Conservation (phyloP, 139 green algal genomes). For the Mesotaenium endlicherianum region DNA sequence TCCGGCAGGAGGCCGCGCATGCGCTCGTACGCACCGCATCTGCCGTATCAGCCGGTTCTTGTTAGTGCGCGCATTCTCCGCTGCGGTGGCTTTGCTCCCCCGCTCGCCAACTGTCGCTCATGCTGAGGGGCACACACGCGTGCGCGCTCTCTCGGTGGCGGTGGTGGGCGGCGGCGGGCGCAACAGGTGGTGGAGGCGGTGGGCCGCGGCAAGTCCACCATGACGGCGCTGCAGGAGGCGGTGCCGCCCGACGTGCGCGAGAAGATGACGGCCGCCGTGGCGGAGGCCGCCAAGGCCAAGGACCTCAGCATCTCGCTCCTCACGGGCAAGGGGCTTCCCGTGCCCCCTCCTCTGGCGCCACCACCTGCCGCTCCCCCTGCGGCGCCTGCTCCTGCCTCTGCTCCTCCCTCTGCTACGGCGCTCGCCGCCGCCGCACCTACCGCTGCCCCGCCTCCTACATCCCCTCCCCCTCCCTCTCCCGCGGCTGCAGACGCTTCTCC, state of each 20-base stretch:
- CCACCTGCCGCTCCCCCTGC: not conserved
- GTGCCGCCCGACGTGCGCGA: slow-evolving; percentile 9
- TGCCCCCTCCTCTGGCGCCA: not conserved
- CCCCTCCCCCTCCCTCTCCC: not conserved
- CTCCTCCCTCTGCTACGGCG: not conserved
- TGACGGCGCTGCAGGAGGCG: slow-evolving; percentile 7
- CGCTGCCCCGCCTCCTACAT: not conserved
- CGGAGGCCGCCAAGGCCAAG: not conserved
- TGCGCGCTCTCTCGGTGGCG: no score
- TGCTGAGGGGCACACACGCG: no score
- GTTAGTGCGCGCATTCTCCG: no score
- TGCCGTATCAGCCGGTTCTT: no score
- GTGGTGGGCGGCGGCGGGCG: no score
- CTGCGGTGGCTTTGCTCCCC: no score
- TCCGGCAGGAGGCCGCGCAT: no score
- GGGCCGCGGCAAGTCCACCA: not conserved
- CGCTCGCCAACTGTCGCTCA: no score
- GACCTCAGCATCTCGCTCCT: not conserved
- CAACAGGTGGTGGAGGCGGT: not conserved
- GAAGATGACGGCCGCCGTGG: not conserved
- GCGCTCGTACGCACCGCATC: no score
- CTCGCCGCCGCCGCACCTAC: not conserved
- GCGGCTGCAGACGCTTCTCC: not conserved
- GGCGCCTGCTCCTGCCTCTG: not conserved
- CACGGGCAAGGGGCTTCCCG: no score